Evolutionary conservation across 305 asterid species (phyloP), one percentile per base, ranked within the genome.

Genomic region (Fraxinus baroniana): DNA sequence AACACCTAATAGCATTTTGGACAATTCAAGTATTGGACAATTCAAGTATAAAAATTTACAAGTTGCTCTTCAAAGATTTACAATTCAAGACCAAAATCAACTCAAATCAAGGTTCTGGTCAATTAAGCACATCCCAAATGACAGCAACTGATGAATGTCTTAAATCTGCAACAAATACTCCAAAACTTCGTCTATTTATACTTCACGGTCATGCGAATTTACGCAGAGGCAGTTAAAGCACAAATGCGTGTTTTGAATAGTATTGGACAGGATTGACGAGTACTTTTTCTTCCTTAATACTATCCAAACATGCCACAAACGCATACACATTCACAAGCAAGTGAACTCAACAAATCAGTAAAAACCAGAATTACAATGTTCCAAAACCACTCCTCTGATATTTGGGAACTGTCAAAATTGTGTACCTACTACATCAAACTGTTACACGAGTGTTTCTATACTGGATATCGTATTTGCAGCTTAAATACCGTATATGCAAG

Each of bases 261-360:
- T 12, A 12, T 5, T 44, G 13, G 55, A 44, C 55, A 12, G 12
- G 55, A 46, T 12, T 46, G 57, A 46, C 2, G 6, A 46, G 57
- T 46, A 3, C 55, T 8, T 44, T 12, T 44, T 44, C 55, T 44
- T 44, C 5, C 55, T 44, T 44, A 44, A 44, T 44, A 12, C 55
- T 12, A 44, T 44, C 55, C 55, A 12, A 44, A 44, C 55, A 55
- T 91, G 94, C 80, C 75, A 84, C 49, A 89, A 86, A 78, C 57
- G 90, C 57, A 35, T 35, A 46, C 18, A 46, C 57, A 46, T 15
- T 17, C 57, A 46, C 57, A 46, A 46, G 57, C 57, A 46, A 15
- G 6, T 46, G 57, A 46, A 46, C n/a, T 46, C 57, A 76, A 41
- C 66, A 41, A 72, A 44, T 32, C 77, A 17, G 22, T 30, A 18